Evolutionary conservation across 768 basidiomycete species (phyloP).

Genomic region (Russula emetica): DNA sequence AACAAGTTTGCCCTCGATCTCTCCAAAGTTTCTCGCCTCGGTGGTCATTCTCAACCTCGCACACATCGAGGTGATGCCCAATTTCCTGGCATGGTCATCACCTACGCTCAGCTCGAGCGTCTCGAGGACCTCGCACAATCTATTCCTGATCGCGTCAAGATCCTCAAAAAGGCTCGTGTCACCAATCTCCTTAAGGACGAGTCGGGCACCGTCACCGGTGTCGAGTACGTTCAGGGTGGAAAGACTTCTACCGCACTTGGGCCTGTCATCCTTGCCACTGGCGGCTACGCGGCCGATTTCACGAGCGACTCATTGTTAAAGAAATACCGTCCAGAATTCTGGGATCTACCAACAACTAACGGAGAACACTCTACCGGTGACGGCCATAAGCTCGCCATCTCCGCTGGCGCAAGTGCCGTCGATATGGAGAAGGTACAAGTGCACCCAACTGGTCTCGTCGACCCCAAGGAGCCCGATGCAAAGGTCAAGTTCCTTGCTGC

Average conservation of each 20-base stretch:
- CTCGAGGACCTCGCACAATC: constrained; percentile 84
- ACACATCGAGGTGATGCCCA: constrained; percentile 93
- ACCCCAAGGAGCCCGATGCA: constrained; percentile 90
- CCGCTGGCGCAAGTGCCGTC: constrained; percentile 79
- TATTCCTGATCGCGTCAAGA: constrained; percentile 81
- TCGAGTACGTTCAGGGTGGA: constrained; percentile 75
- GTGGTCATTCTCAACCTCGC: constrained; percentile 90
- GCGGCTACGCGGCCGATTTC: constrained; percentile 98
- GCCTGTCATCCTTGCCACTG: constrained; percentile 92
- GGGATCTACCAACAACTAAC: constrained; percentile 91
- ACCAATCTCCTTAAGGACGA: constrained; percentile 77
- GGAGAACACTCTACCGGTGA: constrained; percentile 97
- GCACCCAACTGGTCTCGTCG: constrained; percentile 96
- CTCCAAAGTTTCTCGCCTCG: constrained; percentile 93
- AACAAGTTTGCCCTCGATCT: constrained; percentile 87
- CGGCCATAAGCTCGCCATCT: constrained; percentile 91
- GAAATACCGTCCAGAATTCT: constrained; percentile 91
- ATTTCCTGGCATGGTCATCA: constrained; percentile 98
- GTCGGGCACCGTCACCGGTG: constrained; percentile 75
- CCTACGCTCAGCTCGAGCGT: constrained; percentile 94
- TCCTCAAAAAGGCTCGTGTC: constrained; percentile 91
- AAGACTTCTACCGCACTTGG: constrained; percentile 78
- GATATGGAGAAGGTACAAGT: constrained; percentile 99
- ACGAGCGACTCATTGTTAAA: constrained; percentile 82
- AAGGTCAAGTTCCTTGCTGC: constrained; percentile 98